Evolutionary conservation across 805 yeast species (phyloP).

Genomic region (Starmerella powellii): DNA sequence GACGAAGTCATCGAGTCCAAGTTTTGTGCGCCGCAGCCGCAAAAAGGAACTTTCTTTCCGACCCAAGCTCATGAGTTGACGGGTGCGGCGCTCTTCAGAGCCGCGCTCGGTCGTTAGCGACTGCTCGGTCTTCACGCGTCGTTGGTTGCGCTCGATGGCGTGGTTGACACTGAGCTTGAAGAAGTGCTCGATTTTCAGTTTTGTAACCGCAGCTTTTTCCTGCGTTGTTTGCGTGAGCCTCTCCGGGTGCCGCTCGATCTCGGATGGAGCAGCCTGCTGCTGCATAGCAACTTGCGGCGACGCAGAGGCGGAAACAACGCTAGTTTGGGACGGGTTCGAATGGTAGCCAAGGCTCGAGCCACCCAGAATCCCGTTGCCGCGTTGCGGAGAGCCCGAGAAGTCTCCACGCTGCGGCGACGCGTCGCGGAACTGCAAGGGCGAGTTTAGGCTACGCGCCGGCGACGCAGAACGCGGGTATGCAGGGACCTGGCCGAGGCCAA

Average conservation of each 20-base stretch:
- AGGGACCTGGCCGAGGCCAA: slow-evolving; percentile 5
- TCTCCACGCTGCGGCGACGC: slow-evolving; percentile 11
- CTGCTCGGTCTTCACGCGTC: slow-evolving; percentile 75
- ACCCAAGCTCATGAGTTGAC: slow-evolving; percentile 74
- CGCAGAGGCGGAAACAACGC: slow-evolving; percentile 9
- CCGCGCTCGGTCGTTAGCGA: slow-evolving; percentile 55
- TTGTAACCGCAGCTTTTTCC: slow-evolving; percentile 74
- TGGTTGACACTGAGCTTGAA: slow-evolving; percentile 77
- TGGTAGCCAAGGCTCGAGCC: slow-evolving; percentile 11
- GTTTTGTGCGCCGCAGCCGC: slow-evolving; percentile 71
- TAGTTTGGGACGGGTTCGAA: slow-evolving; percentile 14
- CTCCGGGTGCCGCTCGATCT: slow-evolving; percentile 69
- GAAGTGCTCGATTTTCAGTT: slow-evolving; percentile 68
- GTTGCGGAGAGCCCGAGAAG: slow-evolving; percentile 7
- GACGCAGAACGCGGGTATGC: slow-evolving; percentile 9
- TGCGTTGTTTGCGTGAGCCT: slow-evolving; percentile 59
- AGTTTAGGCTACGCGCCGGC: slow-evolving; percentile 15
- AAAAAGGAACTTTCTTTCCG: slow-evolving; percentile 78
- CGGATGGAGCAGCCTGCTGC: slow-evolving; percentile 4
- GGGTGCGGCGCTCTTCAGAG: slow-evolving; percentile 71
- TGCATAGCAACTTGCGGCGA: slow-evolving; percentile 4
- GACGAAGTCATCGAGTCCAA: slow-evolving; percentile 65
- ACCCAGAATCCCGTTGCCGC: slow-evolving; percentile 2
- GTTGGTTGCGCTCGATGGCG: slow-evolving; percentile 91
- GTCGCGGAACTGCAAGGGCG: slow-evolving; percentile 17